Evolutionary conservation across 2,329 filamentous ascomycete genomes (phyloP), one percentile per base, ranked within the genome.

Genomic region (Hypomyces rosellus): DNA sequence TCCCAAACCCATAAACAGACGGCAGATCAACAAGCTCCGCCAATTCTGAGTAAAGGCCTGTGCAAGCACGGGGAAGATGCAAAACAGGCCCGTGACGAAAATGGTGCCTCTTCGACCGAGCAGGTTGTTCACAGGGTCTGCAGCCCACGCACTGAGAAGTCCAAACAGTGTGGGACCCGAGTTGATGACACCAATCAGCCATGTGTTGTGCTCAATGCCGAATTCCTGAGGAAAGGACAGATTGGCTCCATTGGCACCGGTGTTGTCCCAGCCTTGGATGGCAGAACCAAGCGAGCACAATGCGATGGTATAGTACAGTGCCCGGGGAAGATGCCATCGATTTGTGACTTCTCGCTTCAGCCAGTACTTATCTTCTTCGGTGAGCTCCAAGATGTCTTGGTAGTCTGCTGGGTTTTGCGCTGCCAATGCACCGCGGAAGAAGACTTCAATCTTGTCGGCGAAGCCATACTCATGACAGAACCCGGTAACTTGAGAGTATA

Each of bases 131-230:
- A 80, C 73, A 3, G 70, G 70, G 14, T 65, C 63, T 4, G 61
- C 60, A 3, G 59, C 58, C 61, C 61, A 65, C 1, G 61, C 60
- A 20, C 53, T 52, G 11, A 56, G 40, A 3, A 65, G 51, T 5
- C 55, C 54, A 41, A 57, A 60, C 2, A 59, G 49, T 1, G 58
- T 57, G 3, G 59, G 57, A 3, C 45, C 59, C 0, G 72, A 61
- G 51, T 85, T 85, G 47, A 85, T 71, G 5, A 82, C 62, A 18
- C 82, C 82, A 14, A 83, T 70, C 16, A 84, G 67, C 74, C 77
- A 82, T 12, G 69, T 66, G 51, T 56, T 59, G 20, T 64, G 43
- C 25, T 59, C 53, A 11, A 70, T 68, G 9, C 65, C 66, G 16
- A 71, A 68, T 43, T 62, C 65, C 13, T 55, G 48, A 0, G 68